A percentile compares a stretch with the other conserved stretches of the same genome.
These are phyloP conservation scores for Mucor piriformis DNA, from an alignment of 371 early-diverging fungal genomes.

Conservation along the genomic window DNA sequence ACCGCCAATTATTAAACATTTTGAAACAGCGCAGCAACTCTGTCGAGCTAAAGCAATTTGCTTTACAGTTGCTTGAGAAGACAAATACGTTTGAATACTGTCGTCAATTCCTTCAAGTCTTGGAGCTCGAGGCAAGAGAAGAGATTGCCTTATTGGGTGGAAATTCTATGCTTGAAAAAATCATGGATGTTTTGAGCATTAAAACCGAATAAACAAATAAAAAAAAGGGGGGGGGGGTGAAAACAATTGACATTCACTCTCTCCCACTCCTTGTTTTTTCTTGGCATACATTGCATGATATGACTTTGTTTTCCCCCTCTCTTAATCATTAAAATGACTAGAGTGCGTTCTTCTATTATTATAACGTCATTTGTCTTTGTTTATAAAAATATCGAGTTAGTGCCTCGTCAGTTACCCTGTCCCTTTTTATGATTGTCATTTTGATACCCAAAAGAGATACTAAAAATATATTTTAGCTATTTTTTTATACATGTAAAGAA, in stretches of 20 bases:
- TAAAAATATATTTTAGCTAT: too few relatives aligned
- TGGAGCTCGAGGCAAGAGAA: slow-evolving; percentile 63
- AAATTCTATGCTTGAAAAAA: slow-evolving; percentile 65
- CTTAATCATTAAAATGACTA: too few relatives aligned
- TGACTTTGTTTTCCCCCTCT: too few relatives aligned
- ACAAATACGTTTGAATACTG: slow-evolving; percentile 84
- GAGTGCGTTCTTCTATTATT: too few relatives aligned
- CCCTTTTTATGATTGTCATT: too few relatives aligned
- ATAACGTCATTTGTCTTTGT: too few relatives aligned
- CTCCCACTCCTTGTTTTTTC: too few relatives aligned
- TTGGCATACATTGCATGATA: too few relatives aligned
- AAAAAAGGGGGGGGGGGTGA: background rate
- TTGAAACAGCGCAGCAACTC: slow-evolving; percentile 82
- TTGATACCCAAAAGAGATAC: too few relatives aligned
- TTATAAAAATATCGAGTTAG: too few relatives aligned
- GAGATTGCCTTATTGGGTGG: slow-evolving; percentile 85
- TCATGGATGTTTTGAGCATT: slow-evolving; percentile 28
- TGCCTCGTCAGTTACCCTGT: too few relatives aligned
- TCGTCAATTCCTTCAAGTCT: slow-evolving; percentile 48
- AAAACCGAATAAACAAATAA: background rate
- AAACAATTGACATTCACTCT: background rate
- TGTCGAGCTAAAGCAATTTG: slow-evolving; percentile 85
- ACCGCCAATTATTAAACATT: slow-evolving; percentile 77
- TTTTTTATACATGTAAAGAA: too few relatives aligned
- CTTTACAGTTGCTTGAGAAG: slow-evolving; percentile 76